Evolutionary conservation across 2,329 filamentous ascomycete species (phyloP), one percentile per base, ranked within the genome.

Genomic region (Aspergillus clavatus): DNA sequence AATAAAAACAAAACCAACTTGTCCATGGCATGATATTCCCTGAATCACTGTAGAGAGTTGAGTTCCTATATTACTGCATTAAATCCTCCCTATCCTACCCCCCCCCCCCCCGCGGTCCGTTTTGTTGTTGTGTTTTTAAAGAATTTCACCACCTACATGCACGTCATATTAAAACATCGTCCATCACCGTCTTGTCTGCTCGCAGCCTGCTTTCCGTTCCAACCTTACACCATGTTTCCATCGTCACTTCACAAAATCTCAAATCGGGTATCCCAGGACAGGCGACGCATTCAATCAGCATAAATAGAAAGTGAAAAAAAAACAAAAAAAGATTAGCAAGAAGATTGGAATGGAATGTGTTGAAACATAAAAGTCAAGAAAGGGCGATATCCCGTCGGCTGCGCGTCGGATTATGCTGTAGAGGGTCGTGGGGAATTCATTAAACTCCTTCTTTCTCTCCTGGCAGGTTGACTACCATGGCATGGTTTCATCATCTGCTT

Each of bases 251-350:
- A 19, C 36, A 39, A 57, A 50, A 59, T 48, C n/a, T n/a, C 52
- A 56, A 57, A 63, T 61, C 52, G 60, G 62, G 61, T 65, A 63
- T 65, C 61, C 61, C 59, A 56, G 53, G 52, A 53, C 43, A 10
- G 31, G 14, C 16, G 31, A 35, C 31, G 31, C 31, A 21, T 33
- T 33, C 7, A 16, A 19, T 19, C 1, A 33, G 3, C 3, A 35
- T 18, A 21, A 10, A 11, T 11, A 5, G 7, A 41, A 47, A 47
- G 50, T 45, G 44, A 57, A 51, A 38, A 50, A 35, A 2, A 5
- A 35, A 6, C 6, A 18, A 35, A 21, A 35, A 35, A 16, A 18
- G n/a, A n/a, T n/a, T n/a, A n/a, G n/a, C n/a, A 35, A 27, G 42
- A 24, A 24, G 4, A 24, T 24, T 29, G n/a, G n/a, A n/a, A n/a